Base-by-base conservation (phyloP, 768 basidiomycete genomes). In the Tylopilus felleus region DNA sequence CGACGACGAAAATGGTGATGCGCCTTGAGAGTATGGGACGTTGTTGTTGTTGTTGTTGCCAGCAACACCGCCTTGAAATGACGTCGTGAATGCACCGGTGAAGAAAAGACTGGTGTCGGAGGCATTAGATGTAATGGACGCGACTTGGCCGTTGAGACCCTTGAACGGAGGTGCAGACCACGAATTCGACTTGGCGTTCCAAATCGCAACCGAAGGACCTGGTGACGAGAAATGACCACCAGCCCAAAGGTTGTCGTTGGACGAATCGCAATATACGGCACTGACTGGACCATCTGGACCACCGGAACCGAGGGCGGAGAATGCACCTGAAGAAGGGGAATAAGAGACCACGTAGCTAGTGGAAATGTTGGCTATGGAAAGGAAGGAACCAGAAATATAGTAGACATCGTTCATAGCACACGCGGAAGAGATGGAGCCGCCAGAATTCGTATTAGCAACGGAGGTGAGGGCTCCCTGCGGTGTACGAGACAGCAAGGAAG, bases 1-100 rank as follows among this genome's bases (percentile, higher is more conserved):
- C 10, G 93, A 95, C 2, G 90, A 90, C 5, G 94, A 89, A 67
- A 90, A 93, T 0, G 90, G 88, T 0, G 90, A 86, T 14, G 92
- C 90, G 25, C 89, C 85, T 2, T 82, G 67, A 21, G 93, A 93
- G 62, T 83, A 85, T 13, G 91, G 91, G 4, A 93, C 85, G 55
- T 88, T 93, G 12, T 91, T 91, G 65, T 93, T 93, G 65, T 87
- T 87, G 57, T 80, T 79, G 64, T 84, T 88, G 40, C 62, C 50
- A 16, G 72, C 71, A 7, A 70, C 75, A 57, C 74, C 79, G 42
- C 84, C 83, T 27, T 72, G 71, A 65, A 91, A 94, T 1, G 81
- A 73, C 3, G 90, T 88, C 51, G 88, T 62, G 75, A 99, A 99
- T 13, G 87, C 86, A 36, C 97, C 97, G 0, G 88, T 80, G 65